phyloP scores from a whole-genome alignment of 2,329 filamentous ascomycete species.

The Clonostachys sp. region DNA sequence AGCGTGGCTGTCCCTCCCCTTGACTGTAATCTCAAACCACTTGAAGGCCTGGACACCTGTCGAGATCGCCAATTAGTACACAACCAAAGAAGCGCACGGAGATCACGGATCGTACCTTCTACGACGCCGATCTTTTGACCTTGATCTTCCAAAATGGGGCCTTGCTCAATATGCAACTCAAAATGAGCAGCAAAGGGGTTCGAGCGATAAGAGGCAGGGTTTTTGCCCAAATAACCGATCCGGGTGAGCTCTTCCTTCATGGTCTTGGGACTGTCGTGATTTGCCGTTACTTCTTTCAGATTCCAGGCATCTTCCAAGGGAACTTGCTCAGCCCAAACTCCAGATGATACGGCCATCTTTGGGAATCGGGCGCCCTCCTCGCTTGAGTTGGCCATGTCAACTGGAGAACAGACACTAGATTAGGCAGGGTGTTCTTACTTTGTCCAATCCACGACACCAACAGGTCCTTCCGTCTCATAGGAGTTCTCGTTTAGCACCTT shows the following conservation, averaged over 20 bases:
- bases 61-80: background rate
- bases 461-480: conserved; percentile 63
- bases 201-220: conserved; percentile 12
- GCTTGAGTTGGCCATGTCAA: conserved; percentile 27
- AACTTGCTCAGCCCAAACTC: conserved; percentile 70
- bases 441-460: conserved; percentile 76
- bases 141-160: conserved; percentile 60
- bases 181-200: conserved; percentile 72
- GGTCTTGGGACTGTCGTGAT: conserved; percentile 2
- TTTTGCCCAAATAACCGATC: conserved; percentile 63
- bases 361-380: conserved; percentile 81
- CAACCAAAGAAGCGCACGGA: no score
- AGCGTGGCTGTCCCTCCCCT: conserved; percentile 15
- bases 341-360: conserved; percentile 70
- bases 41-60: conserved; percentile 15
- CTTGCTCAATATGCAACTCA: conserved; percentile 81
- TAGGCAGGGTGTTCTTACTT: conserved; percentile 38
- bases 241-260: conserved; percentile 51
- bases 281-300: conserved; percentile 2
- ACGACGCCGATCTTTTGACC: conserved; percentile 20
- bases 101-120: background rate
- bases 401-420: background rate
- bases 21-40: conserved; percentile 16
- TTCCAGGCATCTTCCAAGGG: conserved; percentile 55
- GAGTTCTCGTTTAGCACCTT: conserved; percentile 58